phyloP scores from a whole-genome alignment of 352 stramenopile genomes.

The Phytophthora melonis region DNA sequence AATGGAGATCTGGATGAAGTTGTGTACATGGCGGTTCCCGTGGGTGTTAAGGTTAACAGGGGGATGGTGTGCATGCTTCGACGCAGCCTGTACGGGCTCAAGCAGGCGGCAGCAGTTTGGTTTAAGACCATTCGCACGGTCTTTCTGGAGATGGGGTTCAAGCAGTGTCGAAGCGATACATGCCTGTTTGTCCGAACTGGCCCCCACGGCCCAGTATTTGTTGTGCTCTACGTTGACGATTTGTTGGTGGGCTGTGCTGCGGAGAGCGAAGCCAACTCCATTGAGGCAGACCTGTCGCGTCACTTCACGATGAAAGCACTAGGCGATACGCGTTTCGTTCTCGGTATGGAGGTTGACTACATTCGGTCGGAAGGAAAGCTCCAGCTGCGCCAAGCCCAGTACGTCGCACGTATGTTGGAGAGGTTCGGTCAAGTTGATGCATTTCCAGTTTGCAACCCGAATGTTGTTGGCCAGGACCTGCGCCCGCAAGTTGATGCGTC shows the following conservation, averaged over 20 bases:
- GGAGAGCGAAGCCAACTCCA: not conserved
- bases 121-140: constrained; percentile 31
- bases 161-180: constrained; percentile 6
- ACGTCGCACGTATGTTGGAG: not conserved
- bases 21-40: constrained; percentile 33
- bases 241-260: not conserved
- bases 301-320: no score
- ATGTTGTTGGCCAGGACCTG: not conserved
- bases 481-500: not conserved
- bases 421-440: not conserved
- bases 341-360: not conserved
- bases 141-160: constrained; percentile 12
- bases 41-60: not conserved
- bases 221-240: constrained; percentile 26
- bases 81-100: constrained; percentile 44
- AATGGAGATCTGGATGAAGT: constrained; percentile 5
- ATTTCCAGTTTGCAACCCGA: not conserved
- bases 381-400: not conserved
- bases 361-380: not conserved
- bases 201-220: not conserved
- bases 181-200: constrained; percentile 13
- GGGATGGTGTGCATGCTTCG: constrained; percentile 34
- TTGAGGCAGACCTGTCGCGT: not conserved
- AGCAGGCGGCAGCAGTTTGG: constrained; percentile 43
- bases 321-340: no score